phyloP scores from a whole-genome alignment of 345 rosid genomes.

The Pugionium dolabratum region DNA sequence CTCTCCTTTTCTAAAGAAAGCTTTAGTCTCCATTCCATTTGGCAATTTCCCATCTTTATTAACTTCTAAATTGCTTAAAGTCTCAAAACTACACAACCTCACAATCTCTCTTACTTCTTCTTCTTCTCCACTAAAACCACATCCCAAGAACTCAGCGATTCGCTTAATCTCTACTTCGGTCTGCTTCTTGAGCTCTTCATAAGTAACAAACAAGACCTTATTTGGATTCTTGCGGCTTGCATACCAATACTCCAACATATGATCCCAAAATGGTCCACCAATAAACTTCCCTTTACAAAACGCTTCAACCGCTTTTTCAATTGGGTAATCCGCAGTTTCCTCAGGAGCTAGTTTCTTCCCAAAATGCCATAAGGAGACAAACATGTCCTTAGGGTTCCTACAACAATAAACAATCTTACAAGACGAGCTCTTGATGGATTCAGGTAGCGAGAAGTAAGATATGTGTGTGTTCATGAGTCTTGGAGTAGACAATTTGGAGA shows the following conservation, averaged over 20 bases:
- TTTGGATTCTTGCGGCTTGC: conserved; percentile 37
- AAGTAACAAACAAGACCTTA: conserved; percentile 48
- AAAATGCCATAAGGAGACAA: conserved; percentile 62
- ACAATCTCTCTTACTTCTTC: conserved; percentile 38
- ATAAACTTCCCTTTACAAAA: conserved; percentile 50
- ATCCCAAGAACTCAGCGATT: conserved; percentile 50
- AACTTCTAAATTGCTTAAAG: conserved; percentile 50
- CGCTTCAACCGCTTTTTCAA: conserved; percentile 48
- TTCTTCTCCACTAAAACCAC: conserved; percentile 46
- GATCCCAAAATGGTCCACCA: conserved; percentile 45
- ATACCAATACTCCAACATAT: conserved; percentile 37
- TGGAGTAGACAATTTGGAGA: conserved; percentile 38
- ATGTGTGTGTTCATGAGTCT: conserved; percentile 52
- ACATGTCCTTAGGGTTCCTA: conserved; percentile 62
- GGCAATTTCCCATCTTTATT: conserved; percentile 44
- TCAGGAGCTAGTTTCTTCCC: conserved; percentile 45
- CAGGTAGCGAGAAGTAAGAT: conserved; percentile 42
- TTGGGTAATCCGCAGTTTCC: conserved; percentile 26
- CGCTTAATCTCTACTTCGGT: conserved; percentile 35
- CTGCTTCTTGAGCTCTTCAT: conserved; percentile 48
- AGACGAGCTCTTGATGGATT: conserved; percentile 37
- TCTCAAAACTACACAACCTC: conserved; percentile 54
- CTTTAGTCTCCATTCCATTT: conserved; percentile 40
- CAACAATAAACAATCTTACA: conserved; percentile 59
- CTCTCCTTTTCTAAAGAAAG: conserved; percentile 52